Evolutionary conservation across 2,329 filamentous ascomycete species (phyloP).

Genomic region (Onygenales sp.): DNA sequence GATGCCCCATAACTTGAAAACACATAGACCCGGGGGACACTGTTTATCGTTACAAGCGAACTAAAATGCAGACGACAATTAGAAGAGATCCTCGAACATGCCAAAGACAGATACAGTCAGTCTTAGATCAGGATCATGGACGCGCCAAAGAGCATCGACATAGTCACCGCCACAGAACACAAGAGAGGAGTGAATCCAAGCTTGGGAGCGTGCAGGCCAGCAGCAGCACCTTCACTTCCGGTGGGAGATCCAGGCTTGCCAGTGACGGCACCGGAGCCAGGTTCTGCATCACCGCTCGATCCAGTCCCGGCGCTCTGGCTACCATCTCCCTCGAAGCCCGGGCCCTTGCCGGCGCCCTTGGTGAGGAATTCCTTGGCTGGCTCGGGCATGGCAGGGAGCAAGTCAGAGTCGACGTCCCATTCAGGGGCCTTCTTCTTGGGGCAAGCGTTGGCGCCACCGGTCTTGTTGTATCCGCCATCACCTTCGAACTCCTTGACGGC

Average conservation of each 20-base stretch:
- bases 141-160: slow-evolving; percentile 47
- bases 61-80: no score
- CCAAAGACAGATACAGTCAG: no score
- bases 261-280: slow-evolving; percentile 24
- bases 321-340: slow-evolving; percentile 47
- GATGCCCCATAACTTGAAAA: no score
- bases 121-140: slow-evolving; percentile 25
- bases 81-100: no score
- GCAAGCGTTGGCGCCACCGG: slow-evolving; percentile 44
- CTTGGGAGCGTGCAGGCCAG: slow-evolving; percentile 34
- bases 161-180: slow-evolving; percentile 41
- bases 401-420: slow-evolving; percentile 47
- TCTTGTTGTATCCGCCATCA: slow-evolving; percentile 51
- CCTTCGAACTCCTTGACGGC: slow-evolving; percentile 44
- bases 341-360: slow-evolving; percentile 47
- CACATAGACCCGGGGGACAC: no score
- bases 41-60: no score
- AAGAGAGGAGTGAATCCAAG: slow-evolving; percentile 42
- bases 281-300: slow-evolving; percentile 39
- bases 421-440: slow-evolving; percentile 41
- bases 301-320: slow-evolving; percentile 46
- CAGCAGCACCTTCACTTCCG: slow-evolving; percentile 33
- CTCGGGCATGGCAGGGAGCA: slow-evolving; percentile 44
- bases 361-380: slow-evolving; percentile 48
- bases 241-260: slow-evolving; percentile 12